These are phyloP conservation scores for Monascus purpureus DNA, from an alignment of 495 filamentous ascomycete genomes.

Conservation along the genomic window DNA sequence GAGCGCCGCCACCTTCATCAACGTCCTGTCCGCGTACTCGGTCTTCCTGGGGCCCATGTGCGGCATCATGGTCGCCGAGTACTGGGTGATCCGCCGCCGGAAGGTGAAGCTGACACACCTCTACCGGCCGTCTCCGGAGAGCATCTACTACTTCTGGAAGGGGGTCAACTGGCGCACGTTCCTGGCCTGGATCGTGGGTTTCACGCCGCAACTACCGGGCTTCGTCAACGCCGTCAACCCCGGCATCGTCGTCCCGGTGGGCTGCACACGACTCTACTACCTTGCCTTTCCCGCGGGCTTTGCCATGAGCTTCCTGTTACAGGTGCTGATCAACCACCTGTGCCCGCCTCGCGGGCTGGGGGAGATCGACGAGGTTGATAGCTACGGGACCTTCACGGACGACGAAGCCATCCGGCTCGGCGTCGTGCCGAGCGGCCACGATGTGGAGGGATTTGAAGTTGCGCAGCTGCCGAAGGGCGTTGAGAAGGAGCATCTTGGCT, in stretches of 20 bases:
- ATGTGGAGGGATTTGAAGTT: too few species aligned
- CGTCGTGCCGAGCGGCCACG: conserved; percentile 3
- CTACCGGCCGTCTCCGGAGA: conserved; percentile 9
- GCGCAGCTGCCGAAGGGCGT: too few species aligned
- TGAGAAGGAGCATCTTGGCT: too few species aligned
- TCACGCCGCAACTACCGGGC: conserved; percentile 7
- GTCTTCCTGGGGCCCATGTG: conserved; percentile 28
- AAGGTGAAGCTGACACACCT: conserved; percentile 22
- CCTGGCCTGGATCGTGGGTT: conserved; percentile 11
- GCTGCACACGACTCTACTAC: conserved; percentile 12
- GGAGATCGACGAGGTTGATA: conserved; percentile 12
- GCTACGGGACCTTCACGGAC: conserved; percentile 14
- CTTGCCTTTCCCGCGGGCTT: conserved; percentile 3
- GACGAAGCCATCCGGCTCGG: conserved; percentile 10
- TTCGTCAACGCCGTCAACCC: conserved; percentile 12
- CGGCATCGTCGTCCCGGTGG: conserved; percentile 8
- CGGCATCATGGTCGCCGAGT: conserved; percentile 22
- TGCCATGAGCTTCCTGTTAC: conserved; percentile 1
- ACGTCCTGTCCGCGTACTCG: conserved; percentile 27
- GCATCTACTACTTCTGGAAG: conserved; percentile 22
- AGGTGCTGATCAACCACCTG: conserved; percentile 6
- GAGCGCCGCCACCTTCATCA: conserved; percentile 29
- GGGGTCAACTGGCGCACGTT: conserved; percentile 28
- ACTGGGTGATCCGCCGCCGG: conserved; percentile 17
- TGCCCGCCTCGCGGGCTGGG: conserved; percentile 9